Evolutionary conservation across 176 grass and related monocot species (phyloP).

Genomic region (Triticum dicoccoides): DNA sequence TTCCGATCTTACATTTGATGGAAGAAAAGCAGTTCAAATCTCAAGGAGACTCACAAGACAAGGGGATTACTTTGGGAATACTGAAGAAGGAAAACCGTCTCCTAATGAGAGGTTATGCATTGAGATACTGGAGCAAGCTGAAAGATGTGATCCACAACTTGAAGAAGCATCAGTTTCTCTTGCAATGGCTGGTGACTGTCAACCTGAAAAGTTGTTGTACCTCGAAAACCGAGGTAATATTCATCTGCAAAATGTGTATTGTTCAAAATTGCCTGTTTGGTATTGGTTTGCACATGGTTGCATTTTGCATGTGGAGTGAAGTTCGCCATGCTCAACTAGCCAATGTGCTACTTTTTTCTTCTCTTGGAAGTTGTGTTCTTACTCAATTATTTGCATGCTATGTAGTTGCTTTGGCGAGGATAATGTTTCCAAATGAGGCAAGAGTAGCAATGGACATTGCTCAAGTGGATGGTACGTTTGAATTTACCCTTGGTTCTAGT

Average conservation of each 20-base stretch:
- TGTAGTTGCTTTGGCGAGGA: too few species aligned
- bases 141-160: constrained; percentile 68
- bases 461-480: constrained; percentile 70
- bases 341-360: not conserved
- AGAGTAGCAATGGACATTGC: constrained; percentile 80
- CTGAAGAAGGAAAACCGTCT: constrained; percentile 55
- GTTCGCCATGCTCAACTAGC: not conserved
- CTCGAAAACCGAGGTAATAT: constrained; percentile 81
- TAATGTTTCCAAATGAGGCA: too few species aligned
- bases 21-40: constrained; percentile 76
- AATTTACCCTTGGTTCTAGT: constrained; percentile 31
- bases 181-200: constrained; percentile 51
- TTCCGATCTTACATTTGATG: constrained; percentile 59
- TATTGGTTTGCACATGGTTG: not conserved
- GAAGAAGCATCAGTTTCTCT: constrained; percentile 78
- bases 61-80: constrained; percentile 39
- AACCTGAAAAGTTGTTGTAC: constrained; percentile 59
- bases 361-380: not conserved
- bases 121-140: constrained; percentile 78
- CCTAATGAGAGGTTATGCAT: constrained; percentile 70
- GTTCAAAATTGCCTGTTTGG: too few species aligned
- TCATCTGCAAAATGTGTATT: too few species aligned
- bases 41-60: constrained; percentile 62
- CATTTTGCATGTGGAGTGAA: not conserved
- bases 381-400: too few species aligned